Evolutionary conservation across 176 grass and related monocot species (phyloP), one percentile per base, ranked within the genome.

Genomic region (Eragrostis nindensis): DNA sequence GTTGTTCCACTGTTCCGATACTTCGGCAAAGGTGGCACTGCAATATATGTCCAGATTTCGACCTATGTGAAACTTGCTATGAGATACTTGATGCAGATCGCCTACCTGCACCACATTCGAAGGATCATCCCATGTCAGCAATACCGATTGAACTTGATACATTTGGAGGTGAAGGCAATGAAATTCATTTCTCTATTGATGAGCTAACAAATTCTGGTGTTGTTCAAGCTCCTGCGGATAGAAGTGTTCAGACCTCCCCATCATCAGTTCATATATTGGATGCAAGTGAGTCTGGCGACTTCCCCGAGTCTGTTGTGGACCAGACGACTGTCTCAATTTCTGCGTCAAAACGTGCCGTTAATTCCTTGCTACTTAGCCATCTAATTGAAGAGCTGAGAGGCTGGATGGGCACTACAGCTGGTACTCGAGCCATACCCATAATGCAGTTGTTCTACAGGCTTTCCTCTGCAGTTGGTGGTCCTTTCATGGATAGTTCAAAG

Each of bases 1-100:
- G 95, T 82, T 98, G 95, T 79, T 98, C 95, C 65, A 95, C 92
- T 57, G 95, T 98, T 74, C 95, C 95, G 44, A 98, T 98, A 87
- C 90, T 93, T 75, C 70, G 95, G 69, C 95, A 86, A 74, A 88
- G 95, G 81, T 98, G 95, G 95, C 95, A 98, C 83, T 98, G 95
- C 75, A 95, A 82, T 75, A 79, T 93, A 70, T 98, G 95, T 80
- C 95, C 92, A 75, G 95, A 98, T 74, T 98, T 98, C 71, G 95
- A 98, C 80, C 71, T 98, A 43, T 98, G 95, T 80, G 95, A 98
- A 84, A 84, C 92, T 18, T 98, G 95, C 92, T 93, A 98, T 89
- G 90, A 93, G 77, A 89, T 94, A 66, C 86, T 98, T 77, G 95
- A 94, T 89, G 86, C 95, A 74, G 95, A 98, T 66, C 87, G 62